Conservation (phyloP, 257 asterid species). For the Solanum corneliomulleri region DNA sequence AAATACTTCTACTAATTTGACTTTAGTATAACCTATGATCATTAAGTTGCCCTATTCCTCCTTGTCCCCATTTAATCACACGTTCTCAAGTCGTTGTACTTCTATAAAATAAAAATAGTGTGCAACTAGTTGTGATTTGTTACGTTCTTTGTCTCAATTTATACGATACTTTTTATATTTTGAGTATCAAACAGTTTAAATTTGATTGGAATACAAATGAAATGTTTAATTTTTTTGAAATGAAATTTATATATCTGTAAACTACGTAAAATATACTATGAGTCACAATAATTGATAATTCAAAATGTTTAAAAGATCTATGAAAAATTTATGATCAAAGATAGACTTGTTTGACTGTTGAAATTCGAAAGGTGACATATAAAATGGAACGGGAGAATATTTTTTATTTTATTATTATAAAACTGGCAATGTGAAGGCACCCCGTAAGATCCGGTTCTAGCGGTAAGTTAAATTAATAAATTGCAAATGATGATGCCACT, state of each 20-base stretch:
- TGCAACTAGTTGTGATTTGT: neutral
- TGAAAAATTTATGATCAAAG: too few species aligned
- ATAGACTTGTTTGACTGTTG: accelerated
- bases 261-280: too few species aligned
- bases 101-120: neutral
- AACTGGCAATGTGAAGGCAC: neutral
- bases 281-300: too few species aligned
- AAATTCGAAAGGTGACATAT: too few species aligned
- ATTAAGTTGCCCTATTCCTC: neutral
- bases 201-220: accelerated
- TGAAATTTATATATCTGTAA: too few species aligned
- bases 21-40: neutral
- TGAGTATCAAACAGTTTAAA: too few species aligned
- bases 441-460: neutral
- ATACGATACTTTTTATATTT: too few species aligned
- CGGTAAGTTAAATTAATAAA: neutral
- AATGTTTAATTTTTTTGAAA: too few species aligned
- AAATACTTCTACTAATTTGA: neutral
- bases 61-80: neutral
- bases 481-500: neutral
- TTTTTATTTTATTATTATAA: neutral
- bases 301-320: too few species aligned
- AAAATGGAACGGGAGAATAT: too few species aligned
- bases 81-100: neutral
- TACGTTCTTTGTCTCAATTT: too few species aligned